A percentile compares a stretch with the other conserved stretches of the same genome.
These are phyloP conservation scores for Diaporthe citrichinensis DNA, from an alignment of 2,329 filamentous ascomycete genomes.

Conservation along the genomic window DNA sequence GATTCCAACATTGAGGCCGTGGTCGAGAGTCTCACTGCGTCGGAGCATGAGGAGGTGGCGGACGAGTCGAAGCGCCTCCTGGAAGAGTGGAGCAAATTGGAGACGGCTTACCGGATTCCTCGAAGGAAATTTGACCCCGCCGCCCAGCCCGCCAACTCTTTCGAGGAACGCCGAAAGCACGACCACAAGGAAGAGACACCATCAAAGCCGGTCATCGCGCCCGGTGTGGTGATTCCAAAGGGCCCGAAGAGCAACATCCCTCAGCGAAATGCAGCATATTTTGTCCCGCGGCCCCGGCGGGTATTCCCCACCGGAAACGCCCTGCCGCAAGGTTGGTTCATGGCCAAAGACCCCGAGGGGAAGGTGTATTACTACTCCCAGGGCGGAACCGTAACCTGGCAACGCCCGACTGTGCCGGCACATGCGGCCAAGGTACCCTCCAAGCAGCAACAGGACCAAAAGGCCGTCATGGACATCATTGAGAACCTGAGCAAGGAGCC, in stretches of 20 bases:
- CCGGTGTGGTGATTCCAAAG: conserved; percentile 66
- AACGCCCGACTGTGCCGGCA: conserved; percentile 79
- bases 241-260: conserved; percentile 72
- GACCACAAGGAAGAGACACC: conserved; percentile 55
- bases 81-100: conserved; percentile 89
- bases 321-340: conserved; percentile 89
- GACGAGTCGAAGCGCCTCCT: conserved; percentile 79
- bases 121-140: conserved; percentile 87
- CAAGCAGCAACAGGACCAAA: conserved; percentile 73
- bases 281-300: conserved; percentile 64
- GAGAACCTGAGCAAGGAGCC: conserved; percentile 84
- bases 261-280: conserved; percentile 66
- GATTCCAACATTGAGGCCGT: conserved; percentile 94
- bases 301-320: conserved; percentile 62
- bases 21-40: conserved; percentile 76
- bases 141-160: conserved; percentile 67
- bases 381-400: conserved; percentile 85
- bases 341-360: conserved; percentile 78
- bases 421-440: conserved; percentile 77
- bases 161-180: conserved; percentile 76
- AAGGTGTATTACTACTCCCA: conserved; percentile 89
- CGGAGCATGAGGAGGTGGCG: conserved; percentile 81
- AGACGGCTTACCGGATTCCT: conserved; percentile 93
- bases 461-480: conserved; percentile 86
- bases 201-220: conserved; percentile 45